A percentile compares a stretch with the other conserved stretches of the same genome.
Evolutionary conservation across 495 filamentous ascomycete genomes (phyloP).

Genomic region (Aspergillus affinis): DNA sequence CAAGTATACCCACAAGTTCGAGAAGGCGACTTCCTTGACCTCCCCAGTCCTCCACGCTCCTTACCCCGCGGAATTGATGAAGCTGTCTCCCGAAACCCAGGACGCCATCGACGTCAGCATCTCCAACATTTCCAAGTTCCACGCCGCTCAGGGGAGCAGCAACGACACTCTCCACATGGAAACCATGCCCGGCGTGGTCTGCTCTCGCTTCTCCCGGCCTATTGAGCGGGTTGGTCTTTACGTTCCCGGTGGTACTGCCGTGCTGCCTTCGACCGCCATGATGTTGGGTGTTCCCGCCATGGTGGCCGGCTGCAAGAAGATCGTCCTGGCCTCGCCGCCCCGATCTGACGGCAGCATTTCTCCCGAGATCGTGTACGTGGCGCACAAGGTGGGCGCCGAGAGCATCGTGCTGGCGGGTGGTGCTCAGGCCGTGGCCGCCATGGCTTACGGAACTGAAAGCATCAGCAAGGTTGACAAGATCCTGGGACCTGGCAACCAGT

Average conservation of each 20-base stretch:
- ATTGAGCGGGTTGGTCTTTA: conserved; percentile 96
- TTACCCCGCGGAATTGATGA: conserved; percentile 81
- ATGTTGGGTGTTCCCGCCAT: conserved; percentile 98
- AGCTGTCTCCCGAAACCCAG: conserved; percentile 74
- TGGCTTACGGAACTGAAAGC: conserved; percentile 68
- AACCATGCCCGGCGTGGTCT: conserved; percentile 96
- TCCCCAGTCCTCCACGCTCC: conserved; percentile 87
- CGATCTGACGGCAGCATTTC: conserved; percentile 86
- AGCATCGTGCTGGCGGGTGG: conserved; percentile 94
- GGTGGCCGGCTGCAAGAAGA: conserved; percentile 96
- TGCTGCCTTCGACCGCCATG: conserved; percentile 91
- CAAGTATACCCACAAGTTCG: conserved; percentile 94
- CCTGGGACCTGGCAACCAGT: conserved; percentile 95
- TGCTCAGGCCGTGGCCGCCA: conserved; percentile 85
- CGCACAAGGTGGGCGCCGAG: conserved; percentile 94
- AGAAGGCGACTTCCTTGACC: conserved; percentile 85
- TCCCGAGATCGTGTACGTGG: conserved; percentile 96
- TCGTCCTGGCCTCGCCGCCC: conserved; percentile 89
- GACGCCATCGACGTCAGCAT: conserved; percentile 91
- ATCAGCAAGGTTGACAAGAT: conserved; percentile 98
- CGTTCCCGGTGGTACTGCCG: conserved; percentile 92
- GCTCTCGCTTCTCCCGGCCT: conserved; percentile 87
- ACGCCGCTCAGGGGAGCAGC: conserved; percentile 77
- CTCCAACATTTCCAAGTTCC: conserved; percentile 91
- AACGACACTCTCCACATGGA: conserved; percentile 78